Evolutionary conservation across 1,284 basidiomycete genomes (phyloP).

Genomic region (Moesziomyces antarcticus): DNA sequence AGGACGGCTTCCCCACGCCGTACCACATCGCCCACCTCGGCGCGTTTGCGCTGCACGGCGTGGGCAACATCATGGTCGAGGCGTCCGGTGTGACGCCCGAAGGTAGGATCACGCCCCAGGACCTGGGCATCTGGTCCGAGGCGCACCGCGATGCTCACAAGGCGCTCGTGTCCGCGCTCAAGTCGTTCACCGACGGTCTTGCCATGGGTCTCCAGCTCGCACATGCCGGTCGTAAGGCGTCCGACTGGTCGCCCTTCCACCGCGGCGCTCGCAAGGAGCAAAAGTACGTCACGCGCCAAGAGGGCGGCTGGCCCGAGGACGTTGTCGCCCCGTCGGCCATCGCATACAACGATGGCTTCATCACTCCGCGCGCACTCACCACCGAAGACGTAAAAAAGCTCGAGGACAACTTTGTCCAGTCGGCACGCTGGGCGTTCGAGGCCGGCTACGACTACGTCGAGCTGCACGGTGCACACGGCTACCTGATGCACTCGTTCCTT

Average conservation of each 20-base stretch:
- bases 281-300: conserved; percentile 40
- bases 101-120: conserved; percentile 79
- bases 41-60: conserved; percentile 64
- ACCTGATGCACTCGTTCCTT: conserved; percentile 73
- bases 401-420: conserved; percentile 76
- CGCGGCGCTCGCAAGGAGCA: conserved; percentile 65
- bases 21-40: conserved; percentile 65
- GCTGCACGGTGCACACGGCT: conserved; percentile 71
- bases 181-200: conserved; percentile 73
- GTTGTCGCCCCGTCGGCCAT: conserved; percentile 75
- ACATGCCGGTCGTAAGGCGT: conserved; percentile 81
- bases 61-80: conserved; percentile 61
- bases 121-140: conserved; percentile 79
- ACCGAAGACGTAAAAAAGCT: conserved; percentile 74
- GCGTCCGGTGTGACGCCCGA: conserved; percentile 75
- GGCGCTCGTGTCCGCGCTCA: conserved; percentile 79
- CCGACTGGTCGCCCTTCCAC: conserved; percentile 68
- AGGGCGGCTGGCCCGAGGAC: conserved; percentile 79
- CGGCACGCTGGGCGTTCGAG: conserved; percentile 72
- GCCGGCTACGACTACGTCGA: conserved; percentile 79
- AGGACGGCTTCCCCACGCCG: conserved; percentile 59
- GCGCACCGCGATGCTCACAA: conserved; percentile 77
- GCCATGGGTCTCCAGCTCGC: conserved; percentile 82
- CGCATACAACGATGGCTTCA: conserved; percentile 72
- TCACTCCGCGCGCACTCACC: conserved; percentile 74